These are phyloP conservation scores for Citrus glauca DNA, from an alignment of 345 rosid genomes.

Conservation along the genomic window DNA sequence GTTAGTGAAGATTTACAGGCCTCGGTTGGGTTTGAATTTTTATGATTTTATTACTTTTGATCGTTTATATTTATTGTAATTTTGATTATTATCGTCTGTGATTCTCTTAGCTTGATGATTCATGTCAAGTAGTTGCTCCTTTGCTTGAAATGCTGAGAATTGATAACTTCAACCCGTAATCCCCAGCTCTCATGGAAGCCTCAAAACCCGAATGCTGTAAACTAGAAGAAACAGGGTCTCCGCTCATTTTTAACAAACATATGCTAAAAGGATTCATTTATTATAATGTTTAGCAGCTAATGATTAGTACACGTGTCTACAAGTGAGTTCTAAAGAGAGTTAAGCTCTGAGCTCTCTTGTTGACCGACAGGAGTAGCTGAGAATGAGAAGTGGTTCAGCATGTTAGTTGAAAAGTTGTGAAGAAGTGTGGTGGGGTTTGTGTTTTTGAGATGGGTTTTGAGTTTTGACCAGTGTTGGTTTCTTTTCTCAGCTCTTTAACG, in stretches of 20 bases:
- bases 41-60: too few relatives aligned
- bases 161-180: constrained; percentile 66
- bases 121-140: too few relatives aligned
- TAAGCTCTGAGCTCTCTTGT: constrained; percentile 33
- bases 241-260: constrained; percentile 36
- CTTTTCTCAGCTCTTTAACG: constrained; percentile 38
- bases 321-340: constrained; percentile 44
- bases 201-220: constrained; percentile 50
- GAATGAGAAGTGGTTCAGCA: constrained; percentile 47
- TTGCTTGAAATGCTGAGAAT: not conserved
- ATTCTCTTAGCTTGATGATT: too few relatives aligned
- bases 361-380: constrained; percentile 68
- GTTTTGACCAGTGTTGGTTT: constrained; percentile 42
- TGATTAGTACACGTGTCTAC: constrained; percentile 44
- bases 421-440: constrained; percentile 19
- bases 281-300: constrained; percentile 43
- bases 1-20: too few relatives aligned
- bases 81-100: too few relatives aligned
- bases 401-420: constrained; percentile 44
- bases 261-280: constrained; percentile 64
- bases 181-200: constrained; percentile 65
- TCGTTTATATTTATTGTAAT: too few relatives aligned
- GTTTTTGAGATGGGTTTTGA: not conserved
- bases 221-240: constrained; percentile 44
- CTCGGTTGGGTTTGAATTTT: too few relatives aligned